phyloP scores from a whole-genome alignment of 2,329 filamentous ascomycete species.

The Aspergillus clavatus region DNA sequence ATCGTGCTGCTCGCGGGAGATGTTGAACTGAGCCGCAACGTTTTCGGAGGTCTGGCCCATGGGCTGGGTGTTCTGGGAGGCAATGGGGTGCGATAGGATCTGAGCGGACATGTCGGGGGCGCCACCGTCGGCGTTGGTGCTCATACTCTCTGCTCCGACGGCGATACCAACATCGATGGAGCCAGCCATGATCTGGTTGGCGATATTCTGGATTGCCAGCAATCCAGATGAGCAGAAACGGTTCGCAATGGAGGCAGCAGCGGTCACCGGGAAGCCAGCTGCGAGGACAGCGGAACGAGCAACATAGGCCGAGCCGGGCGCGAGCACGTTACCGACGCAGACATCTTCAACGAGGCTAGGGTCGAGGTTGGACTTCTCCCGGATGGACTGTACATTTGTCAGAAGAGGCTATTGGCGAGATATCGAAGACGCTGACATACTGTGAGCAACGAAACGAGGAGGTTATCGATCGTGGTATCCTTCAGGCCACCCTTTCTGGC shows the following conservation, averaged over 20 bases:
- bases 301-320: slow-evolving; percentile 83
- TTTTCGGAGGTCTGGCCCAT: slow-evolving; percentile 92
- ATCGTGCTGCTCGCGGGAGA: slow-evolving; percentile 69
- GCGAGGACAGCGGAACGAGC: slow-evolving; percentile 82
- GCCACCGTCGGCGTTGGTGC: slow-evolving; percentile 71
- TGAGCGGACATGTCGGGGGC: slow-evolving; percentile 80
- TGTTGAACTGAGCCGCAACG: slow-evolving; percentile 74
- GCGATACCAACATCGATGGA: slow-evolving; percentile 92
- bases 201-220: slow-evolving; percentile 84
- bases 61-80: slow-evolving; percentile 86
- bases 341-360: slow-evolving; percentile 84
- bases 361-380: slow-evolving; percentile 80
- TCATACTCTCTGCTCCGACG: slow-evolving; percentile 92
- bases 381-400: slow-evolving; percentile 51
- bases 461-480: slow-evolving; percentile 34
- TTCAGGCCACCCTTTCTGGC: slow-evolving; percentile 39
- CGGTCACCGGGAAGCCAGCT: slow-evolving; percentile 76
- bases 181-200: slow-evolving; percentile 79
- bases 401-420: not conserved
- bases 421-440: slow-evolving; percentile 17
- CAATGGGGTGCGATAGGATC: slow-evolving; percentile 67
- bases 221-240: slow-evolving; percentile 87
- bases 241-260: slow-evolving; percentile 78
- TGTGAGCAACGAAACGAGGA: slow-evolving; percentile 35
- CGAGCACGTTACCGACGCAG: slow-evolving; percentile 78